Evolutionary conservation across 805 yeast species (phyloP), one percentile per base, ranked within the genome.

Genomic region (Wickerhamiella kurtzmanii): DNA sequence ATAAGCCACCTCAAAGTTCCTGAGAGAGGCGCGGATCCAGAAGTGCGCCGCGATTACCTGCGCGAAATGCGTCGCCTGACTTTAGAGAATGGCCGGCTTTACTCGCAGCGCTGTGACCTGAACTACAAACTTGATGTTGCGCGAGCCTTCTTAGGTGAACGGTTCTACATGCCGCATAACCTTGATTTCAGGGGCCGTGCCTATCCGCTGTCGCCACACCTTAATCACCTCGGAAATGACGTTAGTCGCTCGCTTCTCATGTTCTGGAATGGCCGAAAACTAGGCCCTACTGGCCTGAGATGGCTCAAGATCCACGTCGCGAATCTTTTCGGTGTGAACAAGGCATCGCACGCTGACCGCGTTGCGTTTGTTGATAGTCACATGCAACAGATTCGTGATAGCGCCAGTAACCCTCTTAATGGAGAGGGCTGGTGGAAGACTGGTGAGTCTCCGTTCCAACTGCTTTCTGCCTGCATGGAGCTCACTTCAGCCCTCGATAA

Each of bases 41-140:
- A 72, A 17, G 81, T 68, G 6, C 71, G 81, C 40, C 73, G 78
- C 48, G 80, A 77, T 43, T 84, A 92, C 75, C 79, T 79, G 54
- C 69, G 77, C 22, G 63, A 69, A 43, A 76, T 83, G 48, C 79
- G 77, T 47, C 70, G 68, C 35, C 56, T 75, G 6, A 71, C 78
- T 18, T 75, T 77, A 52, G 79, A 76, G 39, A 79, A 78, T 50
- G 75, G 82, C 9, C 69, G 80, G 19, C 70, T 74, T 51, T 77
- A 92, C 63, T 88, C 97, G 0, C 82, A 80, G 61, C 76, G 98
- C 63, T 92, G 98, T 67, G 96, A 88, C 64, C 72, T 84, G 52
- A 89, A 92, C 62, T 92, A 92, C 63, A 92, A 86, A 62, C 66
- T 92, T 45, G 98, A 92, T 63, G 86, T 92, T 60, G 97, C 98